These are phyloP conservation scores for Aspergillus eucalypticola DNA, from an alignment of 2,329 filamentous ascomycete genomes.

Conservation along the genomic window DNA sequence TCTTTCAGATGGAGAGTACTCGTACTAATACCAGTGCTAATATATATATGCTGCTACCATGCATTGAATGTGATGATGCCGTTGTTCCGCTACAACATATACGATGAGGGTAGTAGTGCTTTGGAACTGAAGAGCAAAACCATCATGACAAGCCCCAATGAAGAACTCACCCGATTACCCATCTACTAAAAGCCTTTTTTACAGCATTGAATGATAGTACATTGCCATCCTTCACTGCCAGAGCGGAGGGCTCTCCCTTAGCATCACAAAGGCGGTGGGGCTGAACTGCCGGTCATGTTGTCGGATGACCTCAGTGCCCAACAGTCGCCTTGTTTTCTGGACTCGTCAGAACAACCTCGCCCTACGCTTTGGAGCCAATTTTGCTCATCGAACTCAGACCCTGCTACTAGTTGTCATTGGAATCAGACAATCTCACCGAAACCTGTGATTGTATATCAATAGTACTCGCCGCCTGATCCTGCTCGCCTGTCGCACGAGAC, in stretches of 20 bases:
- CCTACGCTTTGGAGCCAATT: not conserved
- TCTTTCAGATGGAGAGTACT: too few relatives aligned
- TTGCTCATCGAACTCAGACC: not conserved
- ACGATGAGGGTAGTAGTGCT: too few relatives aligned
- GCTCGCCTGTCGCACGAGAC: not conserved
- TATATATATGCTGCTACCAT: too few relatives aligned
- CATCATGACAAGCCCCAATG: too few relatives aligned
- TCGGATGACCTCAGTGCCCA: conserved; percentile 9
- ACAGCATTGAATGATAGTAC: too few relatives aligned
- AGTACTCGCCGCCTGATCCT: not conserved
- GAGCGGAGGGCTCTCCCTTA: not conserved
- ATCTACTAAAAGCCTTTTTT: too few relatives aligned
- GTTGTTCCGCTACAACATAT: too few relatives aligned
- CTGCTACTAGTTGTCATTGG: not conserved
- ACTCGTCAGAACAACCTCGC: not conserved
- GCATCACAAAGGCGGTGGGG: conserved; percentile 1
- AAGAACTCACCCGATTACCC: too few relatives aligned
- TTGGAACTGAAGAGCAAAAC: too few relatives aligned
- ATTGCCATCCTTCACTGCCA: not conserved
- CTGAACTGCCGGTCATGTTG: conserved; percentile 4
- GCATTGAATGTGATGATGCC: too few relatives aligned
- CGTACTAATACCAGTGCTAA: too few relatives aligned
- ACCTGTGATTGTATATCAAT: not conserved
- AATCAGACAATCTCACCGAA: not conserved
- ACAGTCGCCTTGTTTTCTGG: conserved; percentile 1